A percentile compares a stretch with the other conserved stretches of the same genome.
Conservation (phyloP, 2,329 filamentous ascomycete genomes). For the Fusarium compactum region DNA sequence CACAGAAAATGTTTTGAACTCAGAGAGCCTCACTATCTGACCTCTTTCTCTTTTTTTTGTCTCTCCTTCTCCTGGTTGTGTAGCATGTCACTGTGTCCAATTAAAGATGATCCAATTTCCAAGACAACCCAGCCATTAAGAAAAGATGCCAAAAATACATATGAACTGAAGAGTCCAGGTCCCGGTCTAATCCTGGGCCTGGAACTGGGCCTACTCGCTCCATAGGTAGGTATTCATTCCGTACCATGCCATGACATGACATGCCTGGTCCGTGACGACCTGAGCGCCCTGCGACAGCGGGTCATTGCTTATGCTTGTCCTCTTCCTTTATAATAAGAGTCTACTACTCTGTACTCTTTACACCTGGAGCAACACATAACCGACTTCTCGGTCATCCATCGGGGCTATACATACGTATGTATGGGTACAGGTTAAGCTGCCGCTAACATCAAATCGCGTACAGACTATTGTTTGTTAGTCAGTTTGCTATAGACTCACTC, state of each 20-base stretch:
- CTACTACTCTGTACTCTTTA: not conserved
- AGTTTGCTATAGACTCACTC: not conserved
- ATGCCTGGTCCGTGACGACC: slow-evolving; percentile 15
- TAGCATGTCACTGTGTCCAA: not conserved
- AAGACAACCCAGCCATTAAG: not conserved
- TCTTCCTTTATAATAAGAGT: not conserved
- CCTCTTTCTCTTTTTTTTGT: not conserved
- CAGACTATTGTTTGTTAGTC: not conserved
- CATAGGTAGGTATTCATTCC: slow-evolving; percentile 1
- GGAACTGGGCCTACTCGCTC: not conserved
- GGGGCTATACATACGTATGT: not conserved
- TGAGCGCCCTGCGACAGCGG: slow-evolving; percentile 20
- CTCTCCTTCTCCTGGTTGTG: not conserved
- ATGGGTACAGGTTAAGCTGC: not conserved
- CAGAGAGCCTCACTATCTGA: slow-evolving; percentile 6
- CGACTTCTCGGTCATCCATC: not conserved
- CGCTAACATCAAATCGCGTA: not conserved
- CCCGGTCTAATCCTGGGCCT: not conserved
- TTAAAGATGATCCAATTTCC: slow-evolving; percentile 19
- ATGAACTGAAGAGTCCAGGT: not conserved
- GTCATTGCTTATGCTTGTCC: slow-evolving; percentile 12
- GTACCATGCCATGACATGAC: not conserved
- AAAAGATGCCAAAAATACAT: slow-evolving; percentile 38
- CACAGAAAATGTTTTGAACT: not conserved
- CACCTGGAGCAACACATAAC: not conserved